Conservation (phyloP, 176 grass and related monocot genomes). For the Stipa capillata region DNA sequence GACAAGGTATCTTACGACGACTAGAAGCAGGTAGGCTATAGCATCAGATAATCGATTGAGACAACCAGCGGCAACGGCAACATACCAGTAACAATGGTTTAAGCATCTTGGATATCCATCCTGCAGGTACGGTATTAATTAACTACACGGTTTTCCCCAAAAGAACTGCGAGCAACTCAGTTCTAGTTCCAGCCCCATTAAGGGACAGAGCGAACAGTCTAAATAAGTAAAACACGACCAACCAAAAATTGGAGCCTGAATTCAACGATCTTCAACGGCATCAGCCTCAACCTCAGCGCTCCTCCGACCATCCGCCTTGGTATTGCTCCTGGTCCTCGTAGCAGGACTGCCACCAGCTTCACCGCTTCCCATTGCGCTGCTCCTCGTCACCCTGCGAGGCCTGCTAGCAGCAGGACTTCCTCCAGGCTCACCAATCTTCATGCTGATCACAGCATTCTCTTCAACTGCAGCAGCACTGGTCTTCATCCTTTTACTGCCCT, state of each 20-base stretch:
- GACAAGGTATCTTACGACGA: too few relatives aligned
- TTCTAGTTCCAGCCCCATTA: neutral
- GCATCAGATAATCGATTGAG: too few relatives aligned
- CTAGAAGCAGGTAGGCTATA: too few relatives aligned
- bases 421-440: neutral
- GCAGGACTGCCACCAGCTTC: neutral
- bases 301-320: neutral
- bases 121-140: neutral
- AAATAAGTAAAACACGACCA: neutral
- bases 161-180: neutral
- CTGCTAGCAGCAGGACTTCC: neutral
- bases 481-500: too few relatives aligned
- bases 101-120: too few relatives aligned
- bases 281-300: constrained; percentile 8
- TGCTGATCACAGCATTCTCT: neutral
- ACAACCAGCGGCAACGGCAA: neutral
- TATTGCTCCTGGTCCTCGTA: neutral
- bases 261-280: too few relatives aligned
- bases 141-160: neutral
- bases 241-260: constrained; percentile 10
- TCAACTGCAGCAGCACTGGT: neutral
- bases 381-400: neutral
- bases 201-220: neutral
- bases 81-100: too few relatives aligned
- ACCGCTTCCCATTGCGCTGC: too few relatives aligned